Conservation (phyloP, 257 asterid genomes). For the Solanum virginianum region DNA sequence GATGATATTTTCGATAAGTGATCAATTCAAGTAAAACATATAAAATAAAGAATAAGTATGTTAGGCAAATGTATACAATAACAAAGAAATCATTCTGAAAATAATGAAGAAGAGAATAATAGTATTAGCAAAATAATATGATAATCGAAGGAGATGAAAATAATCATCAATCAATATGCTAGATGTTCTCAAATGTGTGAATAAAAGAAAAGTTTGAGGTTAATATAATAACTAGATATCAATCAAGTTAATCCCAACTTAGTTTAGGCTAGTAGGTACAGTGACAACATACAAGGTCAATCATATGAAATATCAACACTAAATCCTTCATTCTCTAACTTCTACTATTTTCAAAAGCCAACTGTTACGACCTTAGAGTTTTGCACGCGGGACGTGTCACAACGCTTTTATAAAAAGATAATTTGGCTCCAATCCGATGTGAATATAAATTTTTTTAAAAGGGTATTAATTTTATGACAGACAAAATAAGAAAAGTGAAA, state of each 20-base stretch:
- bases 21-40: background rate
- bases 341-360: background rate
- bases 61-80: background rate
- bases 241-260: background rate
- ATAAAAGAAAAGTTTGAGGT: background rate
- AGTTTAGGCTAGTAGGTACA: background rate
- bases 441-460: no score
- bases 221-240: background rate
- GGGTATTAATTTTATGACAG: no score
- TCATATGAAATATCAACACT: background rate
- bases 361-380: no score
- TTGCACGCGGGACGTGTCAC: no score
- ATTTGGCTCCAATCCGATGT: background rate
- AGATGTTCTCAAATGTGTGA: background rate
- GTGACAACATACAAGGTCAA: background rate
- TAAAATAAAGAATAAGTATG: background rate
- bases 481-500: no score
- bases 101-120: background rate
- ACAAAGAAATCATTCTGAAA: background rate
- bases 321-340: background rate
- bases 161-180: background rate
- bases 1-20: background rate
- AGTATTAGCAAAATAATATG: background rate
- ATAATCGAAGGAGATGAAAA: background rate
- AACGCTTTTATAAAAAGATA: background rate